A percentile compares a stretch with the other conserved stretches of the same genome.
These are phyloP conservation scores for Marvania coccoides DNA, from an alignment of 139 green algal genomes.

Conservation along the genomic window DNA sequence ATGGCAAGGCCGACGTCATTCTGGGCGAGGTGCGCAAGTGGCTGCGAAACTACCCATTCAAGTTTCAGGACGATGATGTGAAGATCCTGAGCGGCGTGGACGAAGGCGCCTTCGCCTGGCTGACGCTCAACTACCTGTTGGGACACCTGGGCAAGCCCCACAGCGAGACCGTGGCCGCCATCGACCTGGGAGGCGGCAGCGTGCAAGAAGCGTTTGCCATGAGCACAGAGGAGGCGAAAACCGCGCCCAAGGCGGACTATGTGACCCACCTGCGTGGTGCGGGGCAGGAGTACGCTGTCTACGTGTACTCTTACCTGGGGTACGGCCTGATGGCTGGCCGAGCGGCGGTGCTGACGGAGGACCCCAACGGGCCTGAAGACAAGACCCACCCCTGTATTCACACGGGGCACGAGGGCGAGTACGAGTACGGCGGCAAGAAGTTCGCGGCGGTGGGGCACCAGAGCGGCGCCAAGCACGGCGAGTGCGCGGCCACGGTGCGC, in stretches of 20 bases:
- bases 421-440: slow-evolving; percentile 53
- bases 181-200: slow-evolving; percentile 76
- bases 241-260: slow-evolving; percentile 56
- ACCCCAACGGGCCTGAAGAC: slow-evolving; percentile 7
- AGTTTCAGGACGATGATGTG: slow-evolving; percentile 35
- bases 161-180: slow-evolving; percentile 73
- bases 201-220: slow-evolving; percentile 83
- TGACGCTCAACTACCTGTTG: slow-evolving; percentile 98
- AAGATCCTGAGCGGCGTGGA: slow-evolving; percentile 65
- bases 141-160: slow-evolving; percentile 58
- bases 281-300: slow-evolving; percentile 76
- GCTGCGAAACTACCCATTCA: slow-evolving; percentile 59
- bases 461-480: background rate
- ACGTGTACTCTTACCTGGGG: slow-evolving; percentile 94
- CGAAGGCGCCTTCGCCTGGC: slow-evolving; percentile 94
- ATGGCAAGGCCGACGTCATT: slow-evolving; percentile 79
- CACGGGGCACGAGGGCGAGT: slow-evolving; percentile 34
- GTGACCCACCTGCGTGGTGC: slow-evolving; percentile 52
- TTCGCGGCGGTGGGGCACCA: background rate
- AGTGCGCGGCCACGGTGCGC: slow-evolving; percentile 26
- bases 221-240: slow-evolving; percentile 32
- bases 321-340: slow-evolving; percentile 95
- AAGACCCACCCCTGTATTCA: slow-evolving; percentile 67
- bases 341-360: slow-evolving; percentile 67
- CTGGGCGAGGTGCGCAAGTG: slow-evolving; percentile 59